Evolutionary conservation across 345 rosid genomes (phyloP).

Genomic region (Barbarea vulgaris): DNA sequence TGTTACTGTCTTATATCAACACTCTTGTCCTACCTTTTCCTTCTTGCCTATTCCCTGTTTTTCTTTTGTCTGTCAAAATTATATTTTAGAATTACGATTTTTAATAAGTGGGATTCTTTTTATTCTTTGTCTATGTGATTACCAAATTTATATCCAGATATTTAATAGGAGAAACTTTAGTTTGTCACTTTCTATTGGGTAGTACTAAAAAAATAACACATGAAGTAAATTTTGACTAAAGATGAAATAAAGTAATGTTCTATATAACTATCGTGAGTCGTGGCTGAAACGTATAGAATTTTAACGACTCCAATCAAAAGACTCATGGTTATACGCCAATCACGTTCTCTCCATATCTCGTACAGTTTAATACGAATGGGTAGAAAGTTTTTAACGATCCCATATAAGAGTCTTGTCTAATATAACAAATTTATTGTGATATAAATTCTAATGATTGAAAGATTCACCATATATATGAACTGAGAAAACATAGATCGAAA

Average conservation of each 20-base stretch:
- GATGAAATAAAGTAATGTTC: not conserved
- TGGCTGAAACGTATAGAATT: not conserved
- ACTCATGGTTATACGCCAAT: not conserved
- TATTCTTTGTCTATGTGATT: not conserved
- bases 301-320: not conserved
- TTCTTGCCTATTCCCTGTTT: conserved; percentile 36
- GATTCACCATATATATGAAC: not conserved
- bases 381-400: not conserved
- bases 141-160: not conserved
- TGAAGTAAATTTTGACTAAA: not conserved
- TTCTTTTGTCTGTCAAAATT: conserved; percentile 18
- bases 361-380: not conserved
- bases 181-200: not conserved
- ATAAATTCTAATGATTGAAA: not conserved
- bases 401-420: not conserved
- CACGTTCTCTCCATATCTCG: not conserved
- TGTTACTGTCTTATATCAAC: conserved; percentile 41
- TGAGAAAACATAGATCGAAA: not conserved
- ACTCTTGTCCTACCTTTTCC: conserved; percentile 29
- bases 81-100: not conserved
- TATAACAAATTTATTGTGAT: not conserved
- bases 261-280: too few relatives aligned
- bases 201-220: not conserved
- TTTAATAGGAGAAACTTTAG: not conserved
- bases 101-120: not conserved